phyloP scores from a whole-genome alignment of 129 eudicot species.

The Apium graveolens region DNA sequence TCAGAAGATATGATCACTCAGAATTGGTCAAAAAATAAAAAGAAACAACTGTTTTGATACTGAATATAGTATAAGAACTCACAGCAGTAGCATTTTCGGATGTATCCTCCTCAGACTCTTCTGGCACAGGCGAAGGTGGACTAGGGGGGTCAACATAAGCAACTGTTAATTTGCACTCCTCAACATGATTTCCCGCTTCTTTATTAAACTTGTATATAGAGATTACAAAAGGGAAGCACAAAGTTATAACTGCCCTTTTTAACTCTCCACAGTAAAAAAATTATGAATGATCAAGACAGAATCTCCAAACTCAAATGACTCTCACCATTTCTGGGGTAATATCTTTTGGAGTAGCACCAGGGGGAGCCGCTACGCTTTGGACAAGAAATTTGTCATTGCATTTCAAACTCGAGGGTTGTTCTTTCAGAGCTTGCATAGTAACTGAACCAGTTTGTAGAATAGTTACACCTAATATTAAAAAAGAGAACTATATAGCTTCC shows the following conservation, averaged over 20 bases:
- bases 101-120: conserved; percentile 30
- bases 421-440: conserved; percentile 34
- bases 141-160: conserved; percentile 25
- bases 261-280: neutral
- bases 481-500: neutral
- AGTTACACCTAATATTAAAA: neutral
- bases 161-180: conserved; percentile 31
- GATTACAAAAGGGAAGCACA: neutral
- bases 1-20: neutral
- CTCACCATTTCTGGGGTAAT: conserved; percentile 30
- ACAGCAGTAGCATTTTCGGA: conserved; percentile 18
- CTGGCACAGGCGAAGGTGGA: conserved; percentile 31
- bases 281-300: neutral
- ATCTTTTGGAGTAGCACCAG: conserved; percentile 26
- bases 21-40: neutral
- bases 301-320: neutral
- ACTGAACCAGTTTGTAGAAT: conserved; percentile 7
- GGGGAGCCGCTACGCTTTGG: conserved; percentile 21
- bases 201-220: conserved; percentile 24
- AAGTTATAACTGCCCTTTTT: neutral
- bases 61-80: neutral
- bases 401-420: conserved; percentile 22
- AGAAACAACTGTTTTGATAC: neutral
- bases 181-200: conserved; percentile 24
- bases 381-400: conserved; percentile 38